Conservation (phyloP, 257 asterid species). For the Nicotiana paniculata region DNA sequence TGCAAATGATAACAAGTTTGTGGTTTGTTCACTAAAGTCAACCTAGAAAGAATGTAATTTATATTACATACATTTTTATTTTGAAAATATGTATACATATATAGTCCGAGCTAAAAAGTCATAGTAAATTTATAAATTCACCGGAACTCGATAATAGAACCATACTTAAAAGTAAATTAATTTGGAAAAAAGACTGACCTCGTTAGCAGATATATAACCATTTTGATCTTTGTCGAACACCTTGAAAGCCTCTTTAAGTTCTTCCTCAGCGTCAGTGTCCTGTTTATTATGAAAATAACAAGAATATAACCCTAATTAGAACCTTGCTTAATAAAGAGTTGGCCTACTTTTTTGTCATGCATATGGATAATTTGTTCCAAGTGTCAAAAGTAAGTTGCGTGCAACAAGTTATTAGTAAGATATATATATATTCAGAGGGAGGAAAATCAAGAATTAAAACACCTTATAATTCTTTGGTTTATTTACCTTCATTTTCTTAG, state of each 20-base stretch:
- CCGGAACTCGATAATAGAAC: too few relatives aligned
- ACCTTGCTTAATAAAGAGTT: too few relatives aligned
- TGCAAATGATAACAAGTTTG: background rate
- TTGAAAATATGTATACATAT: background rate
- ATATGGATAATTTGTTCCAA: too few relatives aligned
- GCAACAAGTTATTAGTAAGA: too few relatives aligned
- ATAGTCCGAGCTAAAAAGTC: background rate
- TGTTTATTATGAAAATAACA: background rate
- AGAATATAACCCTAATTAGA: background rate
- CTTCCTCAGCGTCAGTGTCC: conserved; percentile 48
- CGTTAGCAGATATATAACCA: conserved; percentile 46
- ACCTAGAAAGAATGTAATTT: too few relatives aligned
- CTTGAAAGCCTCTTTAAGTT: conserved; percentile 47
- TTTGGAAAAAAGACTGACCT: conserved; percentile 16
- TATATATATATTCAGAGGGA: too few relatives aligned
- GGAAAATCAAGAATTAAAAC: too few relatives aligned
- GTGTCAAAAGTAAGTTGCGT: too few relatives aligned
- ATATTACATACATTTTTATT: too few relatives aligned
- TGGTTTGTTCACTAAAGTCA: background rate
- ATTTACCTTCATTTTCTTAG: conserved; percentile 36
- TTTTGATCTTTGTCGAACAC: conserved; percentile 53
- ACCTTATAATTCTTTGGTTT: too few relatives aligned
- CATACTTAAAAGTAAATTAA: background rate
- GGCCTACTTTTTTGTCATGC: too few relatives aligned
- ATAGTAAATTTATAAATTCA: too few relatives aligned